These are phyloP conservation scores for Heritiera littoralis DNA, from an alignment of 345 rosid genomes.

Conservation along the genomic window DNA sequence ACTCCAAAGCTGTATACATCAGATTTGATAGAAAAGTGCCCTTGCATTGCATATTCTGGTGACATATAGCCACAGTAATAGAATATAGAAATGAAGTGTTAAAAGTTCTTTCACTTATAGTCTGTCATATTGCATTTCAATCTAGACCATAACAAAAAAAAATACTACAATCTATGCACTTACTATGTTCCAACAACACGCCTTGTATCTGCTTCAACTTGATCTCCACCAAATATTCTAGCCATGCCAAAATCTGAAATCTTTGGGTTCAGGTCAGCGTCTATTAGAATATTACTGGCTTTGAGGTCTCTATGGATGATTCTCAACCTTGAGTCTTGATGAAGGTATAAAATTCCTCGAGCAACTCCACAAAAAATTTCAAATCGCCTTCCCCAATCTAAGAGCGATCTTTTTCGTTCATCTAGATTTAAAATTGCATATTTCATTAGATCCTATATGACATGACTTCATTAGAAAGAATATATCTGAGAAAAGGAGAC, in stretches of 20 bases:
- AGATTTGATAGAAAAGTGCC: no score
- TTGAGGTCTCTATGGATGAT: slow-evolving; percentile 79
- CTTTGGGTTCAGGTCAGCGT: slow-evolving; percentile 52
- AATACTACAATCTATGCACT: slow-evolving; percentile 16
- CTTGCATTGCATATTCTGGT: no score
- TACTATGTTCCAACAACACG: slow-evolving; percentile 77
- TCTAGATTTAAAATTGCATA: slow-evolving; percentile 26
- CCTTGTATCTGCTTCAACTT: slow-evolving; percentile 49
- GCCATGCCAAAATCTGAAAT: slow-evolving; percentile 76
- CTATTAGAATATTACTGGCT: slow-evolving; percentile 60
- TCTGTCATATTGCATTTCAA: no score
- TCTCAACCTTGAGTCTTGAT: slow-evolving; percentile 70
- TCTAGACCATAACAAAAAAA: no score
- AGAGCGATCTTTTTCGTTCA: slow-evolving; percentile 28
- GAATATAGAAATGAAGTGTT: no score
- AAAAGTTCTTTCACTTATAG: no score
- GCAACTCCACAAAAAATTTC: slow-evolving; percentile 60
- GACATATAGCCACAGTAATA: no score
- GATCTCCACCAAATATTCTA: slow-evolving; percentile 52
- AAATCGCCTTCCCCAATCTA: slow-evolving; percentile 59
- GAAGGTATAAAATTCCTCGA: slow-evolving; percentile 71
- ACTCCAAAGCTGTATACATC: no score
- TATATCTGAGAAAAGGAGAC: slow-evolving; percentile 13
- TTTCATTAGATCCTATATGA: background rate
- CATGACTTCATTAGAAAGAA: background rate